A percentile compares a stretch with the other conserved stretches of the same genome.
phyloP scores from a whole-genome alignment of 805 yeast species.

The Wickerhamomyces bisporus region DNA sequence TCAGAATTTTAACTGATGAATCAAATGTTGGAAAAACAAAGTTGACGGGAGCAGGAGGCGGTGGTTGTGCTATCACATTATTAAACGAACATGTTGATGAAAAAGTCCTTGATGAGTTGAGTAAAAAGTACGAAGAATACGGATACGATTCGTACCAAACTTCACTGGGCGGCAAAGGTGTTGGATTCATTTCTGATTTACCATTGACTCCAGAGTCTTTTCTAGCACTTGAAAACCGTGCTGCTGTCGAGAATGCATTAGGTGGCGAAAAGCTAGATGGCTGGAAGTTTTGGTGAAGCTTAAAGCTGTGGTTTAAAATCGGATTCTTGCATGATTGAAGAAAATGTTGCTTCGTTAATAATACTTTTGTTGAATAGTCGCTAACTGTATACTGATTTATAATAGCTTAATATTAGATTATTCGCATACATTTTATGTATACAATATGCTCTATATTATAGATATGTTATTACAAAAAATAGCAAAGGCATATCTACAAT shows the following conservation, averaged over 20 bases:
- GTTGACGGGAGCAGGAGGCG: constrained; percentile 98
- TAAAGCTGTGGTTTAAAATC: not conserved
- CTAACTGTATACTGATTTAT: too few species aligned
- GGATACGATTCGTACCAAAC: constrained; percentile 78
- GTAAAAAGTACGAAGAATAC: constrained; percentile 30
- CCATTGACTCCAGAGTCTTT: constrained; percentile 31
- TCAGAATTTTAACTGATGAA: constrained; percentile 62
- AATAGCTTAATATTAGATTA: too few species aligned
- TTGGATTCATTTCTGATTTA: constrained; percentile 39
- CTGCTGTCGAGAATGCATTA: constrained; percentile 42
- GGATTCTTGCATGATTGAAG: too few species aligned
- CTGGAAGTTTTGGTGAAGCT: constrained; percentile 59
- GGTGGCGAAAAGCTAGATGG: constrained; percentile 37
- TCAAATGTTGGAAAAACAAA: constrained; percentile 78
- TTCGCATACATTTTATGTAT: too few species aligned
- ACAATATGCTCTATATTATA: too few species aligned
- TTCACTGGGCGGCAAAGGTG: constrained; percentile 86
- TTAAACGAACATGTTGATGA: constrained; percentile 38
- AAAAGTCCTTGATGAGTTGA: constrained; percentile 30
- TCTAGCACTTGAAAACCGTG: constrained; percentile 33
- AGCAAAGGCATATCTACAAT: too few species aligned
- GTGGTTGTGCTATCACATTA: constrained; percentile 94
- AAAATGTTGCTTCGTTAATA: too few species aligned
- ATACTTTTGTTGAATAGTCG: too few species aligned
- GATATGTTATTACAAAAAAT: too few species aligned